Conservation (phyloP, 2,329 filamentous ascomycete genomes). For the Ophiostoma sp. region DNA sequence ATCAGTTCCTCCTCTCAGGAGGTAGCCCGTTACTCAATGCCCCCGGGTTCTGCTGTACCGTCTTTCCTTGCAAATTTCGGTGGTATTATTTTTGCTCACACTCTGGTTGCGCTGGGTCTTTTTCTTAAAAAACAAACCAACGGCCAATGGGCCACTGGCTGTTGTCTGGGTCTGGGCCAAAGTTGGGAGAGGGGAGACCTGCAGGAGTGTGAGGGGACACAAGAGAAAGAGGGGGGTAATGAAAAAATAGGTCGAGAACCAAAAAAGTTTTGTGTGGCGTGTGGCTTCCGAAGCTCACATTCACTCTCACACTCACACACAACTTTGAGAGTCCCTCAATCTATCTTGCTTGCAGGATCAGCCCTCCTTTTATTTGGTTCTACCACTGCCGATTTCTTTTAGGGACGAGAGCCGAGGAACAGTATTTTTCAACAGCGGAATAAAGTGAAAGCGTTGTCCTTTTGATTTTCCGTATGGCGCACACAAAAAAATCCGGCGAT, state of each 20-base stretch:
- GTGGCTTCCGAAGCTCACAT: not conserved
- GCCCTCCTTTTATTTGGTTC: constrained; percentile 16
- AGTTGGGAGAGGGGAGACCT: constrained; percentile 11
- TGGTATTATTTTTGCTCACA: not conserved
- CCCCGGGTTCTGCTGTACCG: not conserved
- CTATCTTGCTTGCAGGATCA: constrained; percentile 17
- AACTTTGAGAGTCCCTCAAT: not conserved
- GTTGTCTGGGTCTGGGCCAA: not conserved
- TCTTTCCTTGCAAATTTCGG: not conserved
- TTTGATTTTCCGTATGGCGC: not conserved
- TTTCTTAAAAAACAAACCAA: not conserved
- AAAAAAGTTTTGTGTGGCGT: not conserved
- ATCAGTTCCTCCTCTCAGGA: not conserved
- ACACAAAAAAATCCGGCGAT: not conserved
- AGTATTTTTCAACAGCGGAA: not conserved
- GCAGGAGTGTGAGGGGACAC: constrained; percentile 17
- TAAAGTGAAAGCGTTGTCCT: not conserved
- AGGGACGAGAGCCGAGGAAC: not conserved
- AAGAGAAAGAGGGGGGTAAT: constrained; percentile 14
- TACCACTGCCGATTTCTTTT: not conserved
- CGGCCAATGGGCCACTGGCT: not conserved
- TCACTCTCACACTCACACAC: not conserved
- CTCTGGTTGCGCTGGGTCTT: not conserved
- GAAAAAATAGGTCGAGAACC: not conserved
- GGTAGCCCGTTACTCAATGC: not conserved